Evolutionary conservation across 2,329 filamentous ascomycete species (phyloP).

Genomic region (Ophiostoma himal-ulmi): DNA sequence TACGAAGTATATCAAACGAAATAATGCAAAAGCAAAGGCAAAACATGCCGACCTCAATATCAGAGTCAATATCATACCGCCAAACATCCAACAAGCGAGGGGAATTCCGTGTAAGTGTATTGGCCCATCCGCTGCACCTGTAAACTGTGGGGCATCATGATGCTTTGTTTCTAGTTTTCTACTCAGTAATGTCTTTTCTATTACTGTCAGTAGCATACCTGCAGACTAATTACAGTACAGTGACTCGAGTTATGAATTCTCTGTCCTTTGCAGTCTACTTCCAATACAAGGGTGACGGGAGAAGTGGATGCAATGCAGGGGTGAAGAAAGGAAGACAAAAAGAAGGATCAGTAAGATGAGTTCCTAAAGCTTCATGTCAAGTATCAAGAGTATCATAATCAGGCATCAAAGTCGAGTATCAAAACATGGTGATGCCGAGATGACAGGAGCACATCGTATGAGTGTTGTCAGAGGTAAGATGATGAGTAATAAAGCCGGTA

Average conservation of each 20-base stretch:
- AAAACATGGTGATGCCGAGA: neutral
- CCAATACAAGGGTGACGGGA: neutral
- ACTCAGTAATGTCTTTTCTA: neutral
- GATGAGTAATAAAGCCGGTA: neutral
- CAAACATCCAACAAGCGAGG: neutral
- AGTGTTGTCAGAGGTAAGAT: neutral
- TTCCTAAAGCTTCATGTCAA: neutral
- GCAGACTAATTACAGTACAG: neutral
- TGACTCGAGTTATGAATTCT: neutral
- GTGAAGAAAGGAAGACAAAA: neutral
- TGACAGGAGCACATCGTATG: neutral
- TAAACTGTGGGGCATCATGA: neutral
- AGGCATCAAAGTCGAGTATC: neutral
- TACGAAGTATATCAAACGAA: no score
- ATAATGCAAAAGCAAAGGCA: no score
- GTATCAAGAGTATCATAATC: neutral
- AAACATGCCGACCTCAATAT: no score
- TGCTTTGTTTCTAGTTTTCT: neutral
- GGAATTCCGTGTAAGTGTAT: slow-evolving; percentile 9
- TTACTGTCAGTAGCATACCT: neutral
- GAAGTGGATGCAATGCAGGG: neutral
- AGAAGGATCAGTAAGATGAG: neutral
- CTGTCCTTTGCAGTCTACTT: neutral
- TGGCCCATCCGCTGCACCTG: neutral
- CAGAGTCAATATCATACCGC: no score